Evolutionary conservation across 75 land plant species (phyloP), one percentile per base, ranked within the genome.

Genomic region (Pseudotsuga menziesii): DNA sequence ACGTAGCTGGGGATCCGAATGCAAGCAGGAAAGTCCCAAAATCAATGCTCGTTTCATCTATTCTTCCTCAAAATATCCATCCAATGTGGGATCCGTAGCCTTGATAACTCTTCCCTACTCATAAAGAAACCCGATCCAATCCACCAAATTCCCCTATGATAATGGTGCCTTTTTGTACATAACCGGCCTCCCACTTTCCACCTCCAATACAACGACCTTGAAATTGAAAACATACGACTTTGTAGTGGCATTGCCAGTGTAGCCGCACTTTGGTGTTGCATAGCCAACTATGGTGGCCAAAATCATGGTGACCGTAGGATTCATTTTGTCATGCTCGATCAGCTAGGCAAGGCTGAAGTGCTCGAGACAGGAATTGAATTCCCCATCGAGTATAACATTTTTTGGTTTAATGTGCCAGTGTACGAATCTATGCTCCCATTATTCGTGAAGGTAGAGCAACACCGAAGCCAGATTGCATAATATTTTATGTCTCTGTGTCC

Each of bases 71-170:
- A 35, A 35, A 35, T 35, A 2, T 35, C 36, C 36, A 35, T 2
- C 36, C 3, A 35, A 35, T 35, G 3, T 35, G 36, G 36, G 36
- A 35, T 35, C 36, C 36, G 36, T 4, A 4, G 36, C 3, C 36
- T 35, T 4, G 3, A 35, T 35, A 35, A 35, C 36, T 35, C 36
- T 35, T 52, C 29, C 85, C 85, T 80, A 4, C 36, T 4, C 36
- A 4, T 35, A 35, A 35, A 35, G 36, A 2, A 2, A 2, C 36
- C 36, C 2, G 16, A 91, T 91, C 97, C 97, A 94, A 3, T 89
- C 88, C 3, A 90, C 66, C n/a, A 94, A 85, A 32, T 90, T 83
- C 74, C 80, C 91, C 77, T 94, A 92, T 8, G 5, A 22, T 14
- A 39, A 73, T 13, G 97, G 97, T 4, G 83, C 85, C 71, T 85